Evolutionary conservation across 257 asterid species (phyloP).

Genomic region (Solanum peruvianum): DNA sequence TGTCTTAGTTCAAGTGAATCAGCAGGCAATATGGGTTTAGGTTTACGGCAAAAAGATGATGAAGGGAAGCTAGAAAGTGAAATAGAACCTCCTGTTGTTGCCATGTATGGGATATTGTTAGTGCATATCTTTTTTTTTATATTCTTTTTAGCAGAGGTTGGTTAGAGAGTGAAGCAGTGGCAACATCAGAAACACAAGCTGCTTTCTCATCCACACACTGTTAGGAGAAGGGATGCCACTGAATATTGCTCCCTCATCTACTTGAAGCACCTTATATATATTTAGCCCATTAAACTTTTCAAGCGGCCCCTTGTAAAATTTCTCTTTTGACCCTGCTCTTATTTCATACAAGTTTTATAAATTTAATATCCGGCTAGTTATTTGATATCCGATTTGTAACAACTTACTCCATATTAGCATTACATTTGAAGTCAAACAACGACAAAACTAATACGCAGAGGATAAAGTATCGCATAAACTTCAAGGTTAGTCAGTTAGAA

Average conservation of each 20-base stretch:
- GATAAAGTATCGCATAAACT: not conserved
- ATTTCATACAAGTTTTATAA: not conserved
- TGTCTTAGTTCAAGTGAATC: not conserved
- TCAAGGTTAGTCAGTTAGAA: not conserved
- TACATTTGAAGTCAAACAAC: not conserved
- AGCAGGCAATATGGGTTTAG: conserved; percentile 3
- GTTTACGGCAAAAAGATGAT: conserved; percentile 9
- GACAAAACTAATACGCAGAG: not conserved
- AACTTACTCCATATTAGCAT: not conserved
- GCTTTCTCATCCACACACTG: conserved; percentile 25
- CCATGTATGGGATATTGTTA: conserved; percentile 1
- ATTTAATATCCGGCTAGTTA: not conserved
- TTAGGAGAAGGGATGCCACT: conserved; percentile 21
- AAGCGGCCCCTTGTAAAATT: not conserved
- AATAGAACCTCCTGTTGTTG: conserved; percentile 19
- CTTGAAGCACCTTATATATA: not conserved
- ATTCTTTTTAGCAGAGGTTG: too few species aligned
- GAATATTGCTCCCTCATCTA: not conserved
- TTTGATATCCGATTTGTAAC: not conserved
- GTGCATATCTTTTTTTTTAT: not conserved
- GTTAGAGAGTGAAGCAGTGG: not conserved
- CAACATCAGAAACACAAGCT: not conserved
- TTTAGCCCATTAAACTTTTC: not conserved
- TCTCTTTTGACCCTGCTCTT: not conserved
- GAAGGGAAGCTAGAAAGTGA: conserved; percentile 20